Conservation (phyloP, 208 protist species). For the Phytomonas serpens region DNA sequence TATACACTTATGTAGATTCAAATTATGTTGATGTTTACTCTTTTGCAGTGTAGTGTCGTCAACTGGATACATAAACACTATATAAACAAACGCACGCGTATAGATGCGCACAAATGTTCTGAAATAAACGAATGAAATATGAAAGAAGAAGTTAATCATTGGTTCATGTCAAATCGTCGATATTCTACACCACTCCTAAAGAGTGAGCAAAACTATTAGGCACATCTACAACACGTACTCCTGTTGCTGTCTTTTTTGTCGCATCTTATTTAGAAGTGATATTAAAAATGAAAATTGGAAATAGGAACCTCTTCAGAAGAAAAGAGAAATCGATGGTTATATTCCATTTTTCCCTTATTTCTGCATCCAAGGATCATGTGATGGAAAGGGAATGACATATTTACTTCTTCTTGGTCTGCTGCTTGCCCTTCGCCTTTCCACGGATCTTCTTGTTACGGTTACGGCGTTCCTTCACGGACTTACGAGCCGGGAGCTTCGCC, state of each 20-base stretch:
- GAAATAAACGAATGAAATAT: neutral
- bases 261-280: neutral
- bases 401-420: slow-evolving; percentile 91
- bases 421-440: slow-evolving; percentile 95
- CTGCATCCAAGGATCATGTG: slow-evolving; percentile 2
- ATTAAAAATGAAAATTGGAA: slow-evolving; percentile 12
- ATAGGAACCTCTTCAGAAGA: slow-evolving; percentile 5
- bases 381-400: neutral
- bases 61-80: neutral
- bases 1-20: neutral
- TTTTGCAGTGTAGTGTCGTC: neutral
- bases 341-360: slow-evolving; percentile 11
- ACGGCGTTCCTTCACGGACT: slow-evolving; percentile 98
- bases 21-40: slow-evolving; percentile 13
- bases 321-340: neutral
- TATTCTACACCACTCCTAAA: neutral
- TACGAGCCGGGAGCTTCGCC: slow-evolving; percentile 87
- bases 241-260: neutral
- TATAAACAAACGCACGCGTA: neutral
- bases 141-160: neutral
- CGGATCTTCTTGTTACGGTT: slow-evolving; percentile 98
- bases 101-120: neutral
- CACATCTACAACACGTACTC: neutral
- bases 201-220: neutral
- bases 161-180: neutral